Evolutionary conservation across 495 filamentous ascomycete genomes (phyloP).

Genomic region (Tuber borchii): DNA sequence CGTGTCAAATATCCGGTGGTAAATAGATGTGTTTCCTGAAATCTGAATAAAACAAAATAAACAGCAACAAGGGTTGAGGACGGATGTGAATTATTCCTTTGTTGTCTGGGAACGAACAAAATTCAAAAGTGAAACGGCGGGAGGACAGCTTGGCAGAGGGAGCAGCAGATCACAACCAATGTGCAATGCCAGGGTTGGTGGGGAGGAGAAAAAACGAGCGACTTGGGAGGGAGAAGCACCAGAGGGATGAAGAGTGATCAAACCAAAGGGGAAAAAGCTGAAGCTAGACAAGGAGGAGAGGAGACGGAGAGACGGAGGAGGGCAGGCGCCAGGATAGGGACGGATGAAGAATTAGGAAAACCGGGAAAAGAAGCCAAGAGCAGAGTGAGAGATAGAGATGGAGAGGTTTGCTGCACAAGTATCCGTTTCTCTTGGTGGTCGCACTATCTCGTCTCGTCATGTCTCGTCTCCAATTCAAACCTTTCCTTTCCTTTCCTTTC

Average conservation of each 20-base stretch:
- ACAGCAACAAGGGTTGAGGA: neutral
- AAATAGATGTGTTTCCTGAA: neutral
- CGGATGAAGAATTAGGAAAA: neutral
- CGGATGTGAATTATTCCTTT: neutral
- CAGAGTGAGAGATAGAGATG: neutral
- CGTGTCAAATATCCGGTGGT: neutral
- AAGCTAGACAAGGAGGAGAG: neutral
- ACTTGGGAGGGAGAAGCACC: slow-evolving; percentile 22
- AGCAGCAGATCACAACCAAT: neutral
- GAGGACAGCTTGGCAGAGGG: neutral
- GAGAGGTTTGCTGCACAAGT: neutral
- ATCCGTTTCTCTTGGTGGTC: neutral
- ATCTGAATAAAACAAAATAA: neutral
- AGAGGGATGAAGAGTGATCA: neutral
- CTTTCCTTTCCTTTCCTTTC: neutral
- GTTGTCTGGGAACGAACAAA: neutral
- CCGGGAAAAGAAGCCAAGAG: neutral
- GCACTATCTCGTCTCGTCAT: neutral
- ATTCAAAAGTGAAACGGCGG: neutral
- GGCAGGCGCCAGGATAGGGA: neutral
- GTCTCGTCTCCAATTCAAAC: neutral
- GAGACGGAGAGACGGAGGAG: slow-evolving; percentile 7
- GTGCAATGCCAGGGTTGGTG: neutral
- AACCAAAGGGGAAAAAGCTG: neutral
- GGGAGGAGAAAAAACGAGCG: slow-evolving; percentile 24